These are phyloP conservation scores for Paxillus rubicundulus DNA, from an alignment of 768 basidiomycete genomes.

Conservation along the genomic window DNA sequence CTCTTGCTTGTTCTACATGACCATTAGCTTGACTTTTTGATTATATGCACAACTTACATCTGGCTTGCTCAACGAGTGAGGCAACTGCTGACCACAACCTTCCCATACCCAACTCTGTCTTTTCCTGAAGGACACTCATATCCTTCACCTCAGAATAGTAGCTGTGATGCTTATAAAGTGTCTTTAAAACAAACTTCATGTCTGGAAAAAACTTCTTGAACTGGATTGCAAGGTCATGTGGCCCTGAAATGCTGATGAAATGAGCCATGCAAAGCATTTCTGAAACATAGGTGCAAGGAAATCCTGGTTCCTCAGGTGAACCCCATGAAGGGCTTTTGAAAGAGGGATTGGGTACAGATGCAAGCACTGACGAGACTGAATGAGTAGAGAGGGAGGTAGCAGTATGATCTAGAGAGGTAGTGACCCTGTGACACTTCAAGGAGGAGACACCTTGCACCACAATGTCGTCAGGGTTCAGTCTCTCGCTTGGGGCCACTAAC, in stretches of 20 bases:
- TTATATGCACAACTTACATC: not conserved
- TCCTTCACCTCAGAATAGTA: not conserved
- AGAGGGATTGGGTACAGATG: not conserved
- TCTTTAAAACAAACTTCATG: not conserved
- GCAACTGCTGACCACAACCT: not conserved
- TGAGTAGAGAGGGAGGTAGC: not conserved
- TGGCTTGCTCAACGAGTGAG: not conserved
- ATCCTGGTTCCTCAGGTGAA: not conserved
- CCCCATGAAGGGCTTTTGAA: not conserved
- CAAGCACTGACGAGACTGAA: not conserved
- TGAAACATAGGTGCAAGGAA: not conserved
- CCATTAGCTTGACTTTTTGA: not conserved
- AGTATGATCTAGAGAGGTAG: not conserved
- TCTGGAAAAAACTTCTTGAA: not conserved
- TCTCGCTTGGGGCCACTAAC: not conserved
- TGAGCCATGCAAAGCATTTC: not conserved
- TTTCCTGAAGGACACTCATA: not conserved
- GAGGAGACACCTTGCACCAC: not conserved
- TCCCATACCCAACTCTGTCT: not conserved
- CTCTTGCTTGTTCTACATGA: not conserved
- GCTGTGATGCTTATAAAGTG: not conserved
- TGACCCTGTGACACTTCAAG: not conserved
- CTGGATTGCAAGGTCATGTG: not conserved
- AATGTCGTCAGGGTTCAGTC: not conserved
- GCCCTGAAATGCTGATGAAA: not conserved